Base-by-base conservation (phyloP, 2,329 filamentous ascomycete species). In the Penicillium sp. region DNA sequence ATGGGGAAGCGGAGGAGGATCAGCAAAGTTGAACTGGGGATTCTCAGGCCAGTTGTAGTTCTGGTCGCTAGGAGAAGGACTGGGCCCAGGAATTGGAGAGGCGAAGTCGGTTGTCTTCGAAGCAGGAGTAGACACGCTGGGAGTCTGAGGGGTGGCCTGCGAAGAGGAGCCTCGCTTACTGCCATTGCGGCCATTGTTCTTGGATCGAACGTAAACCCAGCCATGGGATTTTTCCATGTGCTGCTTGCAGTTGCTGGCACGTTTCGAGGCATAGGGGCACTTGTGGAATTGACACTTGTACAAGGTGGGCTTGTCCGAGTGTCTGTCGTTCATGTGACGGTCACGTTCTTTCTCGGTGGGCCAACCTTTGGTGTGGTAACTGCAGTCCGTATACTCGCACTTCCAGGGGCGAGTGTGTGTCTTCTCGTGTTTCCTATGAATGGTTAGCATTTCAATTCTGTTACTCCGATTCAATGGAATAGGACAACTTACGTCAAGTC, bases 301-400 rank as follows among this genome's bases (percentile, higher is more conserved):
- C 74, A 94, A 83, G 38, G 82, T 77, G 4, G 93, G 90, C 31
- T 83, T 77, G 46, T 80, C 73, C 17, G 87, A 90, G 73, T 98
- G 93, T 74, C 94, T 95, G 75, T 98, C 93, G 68, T 96, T 96
- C 70, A 88, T 80, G 69, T 98, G 93, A 46, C 93, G 87, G 61
- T 95, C 90, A 71, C 90, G 87, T 73, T 97, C 93, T 73, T 98
- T 97, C 72, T 97, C 90, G 0, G 93, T 97, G 4, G 93, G 91
- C 87, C 91, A 97, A 43, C 93, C 93, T 61, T 87, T 82, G 31
- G 85, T 80, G 67, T 87, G 82, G 70, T 95, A 97, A 67, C 94
- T 95, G 85, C 93, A 97, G 40, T 80, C 83, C 35, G 79, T 65
- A 21, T 87, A 76, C 6, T 83, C 79, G 70, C 93, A 98, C 75